These are phyloP conservation scores for Nakataea oryzae DNA, from an alignment of 2,329 filamentous ascomycete genomes.

Conservation along the genomic window DNA sequence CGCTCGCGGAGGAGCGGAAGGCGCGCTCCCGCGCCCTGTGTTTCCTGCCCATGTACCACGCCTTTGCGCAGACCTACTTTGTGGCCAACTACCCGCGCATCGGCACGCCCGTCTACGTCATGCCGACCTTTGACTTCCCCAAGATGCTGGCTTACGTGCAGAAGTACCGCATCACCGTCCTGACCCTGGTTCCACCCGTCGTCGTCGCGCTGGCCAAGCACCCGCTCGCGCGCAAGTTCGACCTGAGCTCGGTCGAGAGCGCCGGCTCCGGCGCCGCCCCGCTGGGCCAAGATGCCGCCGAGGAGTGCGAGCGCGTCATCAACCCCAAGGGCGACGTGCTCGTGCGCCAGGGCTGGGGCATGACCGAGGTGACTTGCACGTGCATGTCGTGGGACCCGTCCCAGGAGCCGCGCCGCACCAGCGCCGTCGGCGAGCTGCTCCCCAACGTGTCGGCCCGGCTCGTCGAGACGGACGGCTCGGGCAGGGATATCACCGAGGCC, in stretches of 20 bases:
- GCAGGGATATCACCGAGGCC: constrained; percentile 33
- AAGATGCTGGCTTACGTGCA: constrained; percentile 60
- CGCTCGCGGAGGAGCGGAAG: constrained; percentile 31
- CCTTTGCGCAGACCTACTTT: constrained; percentile 62
- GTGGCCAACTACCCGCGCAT: constrained; percentile 46
- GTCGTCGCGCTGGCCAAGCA: constrained; percentile 64
- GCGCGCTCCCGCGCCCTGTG: constrained; percentile 39
- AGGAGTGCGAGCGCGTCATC: constrained; percentile 40
- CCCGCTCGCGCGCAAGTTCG: constrained; percentile 52
- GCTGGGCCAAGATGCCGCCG: constrained; percentile 42
- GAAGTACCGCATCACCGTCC: constrained; percentile 55
- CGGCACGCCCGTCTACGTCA: constrained; percentile 62
- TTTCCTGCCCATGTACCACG: constrained; percentile 71
- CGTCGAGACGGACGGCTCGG: constrained; percentile 42
- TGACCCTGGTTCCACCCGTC: constrained; percentile 65
- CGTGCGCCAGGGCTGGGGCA: constrained; percentile 68
- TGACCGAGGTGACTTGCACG: constrained; percentile 75
- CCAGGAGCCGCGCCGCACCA: constrained; percentile 23
- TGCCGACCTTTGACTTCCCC: constrained; percentile 67
- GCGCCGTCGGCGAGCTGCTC: constrained; percentile 54
- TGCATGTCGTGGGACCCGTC: constrained; percentile 53
- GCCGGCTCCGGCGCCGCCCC: constrained; percentile 63
- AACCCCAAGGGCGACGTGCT: constrained; percentile 33
- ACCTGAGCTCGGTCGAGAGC: constrained; percentile 53
- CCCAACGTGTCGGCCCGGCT: constrained; percentile 62